These are phyloP conservation scores for Chlorella sp. DNA, from an alignment of 139 green algal genomes.

Conservation along the genomic window DNA sequence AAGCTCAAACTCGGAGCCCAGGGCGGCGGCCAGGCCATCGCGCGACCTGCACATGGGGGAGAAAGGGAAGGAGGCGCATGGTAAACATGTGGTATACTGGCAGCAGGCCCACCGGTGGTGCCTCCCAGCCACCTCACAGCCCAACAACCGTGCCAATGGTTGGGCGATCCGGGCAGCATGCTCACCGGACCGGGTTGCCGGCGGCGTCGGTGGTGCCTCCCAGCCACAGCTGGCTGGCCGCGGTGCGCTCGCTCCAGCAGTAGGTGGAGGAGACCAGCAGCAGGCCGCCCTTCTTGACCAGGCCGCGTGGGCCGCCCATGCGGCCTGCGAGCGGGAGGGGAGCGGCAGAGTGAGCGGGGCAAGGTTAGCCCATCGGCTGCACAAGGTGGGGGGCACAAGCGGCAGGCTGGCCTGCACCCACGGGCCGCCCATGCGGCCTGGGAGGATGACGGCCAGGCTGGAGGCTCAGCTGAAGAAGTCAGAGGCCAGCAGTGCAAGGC, in stretches of 20 bases:
- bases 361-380: too few relatives aligned
- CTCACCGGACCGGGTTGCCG: conserved; percentile 22
- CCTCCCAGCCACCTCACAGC: too few relatives aligned
- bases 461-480: too few relatives aligned
- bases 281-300: conserved; percentile 44
- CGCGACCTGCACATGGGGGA: conserved; percentile 8
- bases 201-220: conserved; percentile 24
- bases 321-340: conserved; percentile 10
- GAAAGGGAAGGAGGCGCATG: background rate
- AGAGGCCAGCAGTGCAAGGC: too few relatives aligned
- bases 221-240: conserved; percentile 43
- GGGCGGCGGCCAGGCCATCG: conserved; percentile 27
- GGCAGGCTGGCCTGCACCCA: too few relatives aligned
- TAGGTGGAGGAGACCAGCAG: conserved; percentile 40
- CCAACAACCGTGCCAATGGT: too few relatives aligned
- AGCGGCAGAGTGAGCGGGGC: background rate
- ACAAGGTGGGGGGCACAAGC: background rate
- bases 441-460: too few relatives aligned
- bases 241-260: conserved; percentile 38
- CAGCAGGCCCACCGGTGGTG: too few relatives aligned
- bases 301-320: conserved; percentile 25
- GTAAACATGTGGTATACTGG: too few relatives aligned
- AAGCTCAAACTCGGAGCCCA: conserved; percentile 51
- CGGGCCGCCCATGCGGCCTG: too few relatives aligned
- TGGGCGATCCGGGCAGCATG: too few relatives aligned